Evolutionary conservation across 495 filamentous ascomycete genomes (phyloP).

Genomic region (Rhypophila decipiens): DNA sequence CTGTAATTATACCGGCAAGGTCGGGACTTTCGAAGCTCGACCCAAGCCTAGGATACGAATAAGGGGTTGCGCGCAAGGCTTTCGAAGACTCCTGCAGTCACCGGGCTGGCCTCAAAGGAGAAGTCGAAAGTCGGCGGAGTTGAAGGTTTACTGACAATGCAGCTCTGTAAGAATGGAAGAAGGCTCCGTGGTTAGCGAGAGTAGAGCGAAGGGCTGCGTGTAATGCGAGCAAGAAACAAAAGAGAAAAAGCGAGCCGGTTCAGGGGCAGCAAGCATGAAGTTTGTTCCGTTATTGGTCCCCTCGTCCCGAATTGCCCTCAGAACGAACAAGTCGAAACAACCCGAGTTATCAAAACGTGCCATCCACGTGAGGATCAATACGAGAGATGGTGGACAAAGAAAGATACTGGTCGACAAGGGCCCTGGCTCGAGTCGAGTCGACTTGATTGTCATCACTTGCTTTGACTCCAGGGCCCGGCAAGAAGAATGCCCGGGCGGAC

Average conservation of each 20-base stretch:
- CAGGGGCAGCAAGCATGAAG: not conserved
- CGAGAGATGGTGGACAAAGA: too few species aligned
- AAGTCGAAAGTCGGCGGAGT: constrained; percentile 36
- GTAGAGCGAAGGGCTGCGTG: not conserved
- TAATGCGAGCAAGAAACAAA: not conserved
- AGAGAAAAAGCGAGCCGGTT: not conserved
- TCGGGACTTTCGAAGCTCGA: constrained; percentile 31
- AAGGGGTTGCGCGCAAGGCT: constrained; percentile 31
- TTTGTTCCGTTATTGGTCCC: too few species aligned
- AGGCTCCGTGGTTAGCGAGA: constrained; percentile 23
- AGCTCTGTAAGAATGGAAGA: constrained; percentile 15
- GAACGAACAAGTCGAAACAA: too few species aligned
- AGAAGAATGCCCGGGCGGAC: too few species aligned
- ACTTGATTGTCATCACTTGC: too few species aligned
- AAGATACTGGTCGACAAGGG: too few species aligned
- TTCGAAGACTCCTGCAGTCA: constrained; percentile 73
- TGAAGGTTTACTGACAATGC: constrained; percentile 17
- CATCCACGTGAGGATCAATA: too few species aligned
- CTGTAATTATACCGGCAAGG: constrained; percentile 18
- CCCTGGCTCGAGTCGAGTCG: too few species aligned
- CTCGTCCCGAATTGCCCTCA: too few species aligned
- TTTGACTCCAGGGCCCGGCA: too few species aligned
- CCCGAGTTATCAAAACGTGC: too few species aligned
- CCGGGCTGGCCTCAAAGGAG: constrained; percentile 92
- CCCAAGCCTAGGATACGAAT: constrained; percentile 9